Conservation (phyloP, 2,329 filamentous ascomycete genomes). For the Cryoendolithus antarcticus region DNA sequence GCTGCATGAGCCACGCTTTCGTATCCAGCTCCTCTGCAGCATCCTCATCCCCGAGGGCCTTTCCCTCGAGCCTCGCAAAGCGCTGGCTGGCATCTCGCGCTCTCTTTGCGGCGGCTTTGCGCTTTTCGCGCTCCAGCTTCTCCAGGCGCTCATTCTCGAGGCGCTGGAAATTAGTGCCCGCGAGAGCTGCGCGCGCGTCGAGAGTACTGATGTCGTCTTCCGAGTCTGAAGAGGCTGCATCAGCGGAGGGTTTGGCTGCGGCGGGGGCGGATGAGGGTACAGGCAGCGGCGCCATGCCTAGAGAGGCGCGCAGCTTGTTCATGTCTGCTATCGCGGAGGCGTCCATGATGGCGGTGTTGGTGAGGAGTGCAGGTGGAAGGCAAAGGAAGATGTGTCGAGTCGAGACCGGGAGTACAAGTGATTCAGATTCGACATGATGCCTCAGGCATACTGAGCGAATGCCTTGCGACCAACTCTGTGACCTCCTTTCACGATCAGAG, state of each 20-base stretch:
- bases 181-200: slow-evolving; percentile 62
- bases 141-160: slow-evolving; percentile 56
- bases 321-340: slow-evolving; percentile 74
- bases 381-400: too few relatives aligned
- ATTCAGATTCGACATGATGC: too few relatives aligned
- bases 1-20: slow-evolving; percentile 71
- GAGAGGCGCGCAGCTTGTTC: slow-evolving; percentile 77
- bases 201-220: slow-evolving; percentile 71
- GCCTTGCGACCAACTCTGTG: too few relatives aligned
- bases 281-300: slow-evolving; percentile 82
- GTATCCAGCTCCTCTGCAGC: slow-evolving; percentile 55
- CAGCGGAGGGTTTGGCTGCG: slow-evolving; percentile 37
- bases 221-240: slow-evolving; percentile 38
- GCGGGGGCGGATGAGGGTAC: slow-evolving; percentile 53
- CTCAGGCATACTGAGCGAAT: too few relatives aligned
- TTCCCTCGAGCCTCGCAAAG: slow-evolving; percentile 63
- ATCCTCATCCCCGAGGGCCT: slow-evolving; percentile 66
- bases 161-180: slow-evolving; percentile 63
- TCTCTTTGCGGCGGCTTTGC: slow-evolving; percentile 71
- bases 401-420: too few relatives aligned
- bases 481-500: too few relatives aligned
- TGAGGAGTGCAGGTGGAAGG: too few relatives aligned
- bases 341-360: slow-evolving; percentile 19
- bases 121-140: slow-evolving; percentile 67
- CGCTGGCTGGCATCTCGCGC: slow-evolving; percentile 75